Evolutionary conservation across 2,329 filamentous ascomycete genomes (phyloP), one percentile per base, ranked within the genome.

Genomic region (Huntiella moniliformis): DNA sequence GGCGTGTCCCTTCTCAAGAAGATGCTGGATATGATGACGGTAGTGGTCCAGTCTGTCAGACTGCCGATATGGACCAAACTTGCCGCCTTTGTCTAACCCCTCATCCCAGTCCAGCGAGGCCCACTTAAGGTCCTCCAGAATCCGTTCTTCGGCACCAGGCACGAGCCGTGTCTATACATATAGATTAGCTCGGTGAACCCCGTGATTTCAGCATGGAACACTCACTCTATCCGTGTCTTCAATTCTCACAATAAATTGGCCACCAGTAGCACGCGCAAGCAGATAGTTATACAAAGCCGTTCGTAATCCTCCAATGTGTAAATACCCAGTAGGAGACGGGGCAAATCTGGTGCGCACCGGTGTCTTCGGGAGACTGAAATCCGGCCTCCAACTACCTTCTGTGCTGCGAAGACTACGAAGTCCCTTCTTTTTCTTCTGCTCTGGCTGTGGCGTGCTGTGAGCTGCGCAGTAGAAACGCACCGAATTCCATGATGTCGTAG

Each of bases 281-380:
- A 98, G 66, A 54, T 88, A 95, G 56, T 94, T 96, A 66, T 86
- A 96, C n/a, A 98, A 63, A 0, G 92, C 92, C 0, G 91, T 98
- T 49, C 91, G 72, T 33, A 98, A 62, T 0, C 87, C 94, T 3
- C 91, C 91, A 10, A 98, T 68, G 61, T 98, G 91, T 17, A 98
- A 70, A 55, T 88, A 87, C 1, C 91, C 91, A 0, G 91, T 98
- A 0, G 91, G 91, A 1, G 91, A 96, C 0, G 91, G 91, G 1
- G 92, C 91, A 61, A 98, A 98, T 40, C 91, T 79, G 13, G 91
- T 56, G 18, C 54, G 51, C 7, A 54, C 52, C 39, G 82, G 80
- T 5, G 57, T 61, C 22, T 65, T 62, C 22, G 75, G 71, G 12
- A 73, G 64, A 58, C 52, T 49, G 33, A 47, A 51, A 13, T 50